Conservation (phyloP, 1,139 yeast genomes). For the Yamadazyma kanchanaburiensis region DNA sequence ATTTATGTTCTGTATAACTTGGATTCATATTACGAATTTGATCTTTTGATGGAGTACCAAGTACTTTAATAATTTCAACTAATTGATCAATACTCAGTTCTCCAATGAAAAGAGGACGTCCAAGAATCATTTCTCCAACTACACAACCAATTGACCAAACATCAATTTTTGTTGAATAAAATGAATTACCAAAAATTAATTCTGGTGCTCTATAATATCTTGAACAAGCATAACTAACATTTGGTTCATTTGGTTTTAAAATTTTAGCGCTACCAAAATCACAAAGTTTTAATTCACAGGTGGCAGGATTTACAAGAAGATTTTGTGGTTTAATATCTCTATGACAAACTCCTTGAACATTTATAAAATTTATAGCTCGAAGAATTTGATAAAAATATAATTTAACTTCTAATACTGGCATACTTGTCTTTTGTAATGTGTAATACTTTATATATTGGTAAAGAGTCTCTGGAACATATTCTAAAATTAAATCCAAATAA, state of each 20-base stretch:
- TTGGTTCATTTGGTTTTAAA: conserved; percentile 68
- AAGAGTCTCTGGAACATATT: conserved; percentile 90
- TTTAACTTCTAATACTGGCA: conserved; percentile 90
- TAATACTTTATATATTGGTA: conserved; percentile 84
- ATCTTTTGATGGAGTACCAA: conserved; percentile 95
- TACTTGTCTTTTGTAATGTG: conserved; percentile 68
- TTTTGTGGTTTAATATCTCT: conserved; percentile 85
- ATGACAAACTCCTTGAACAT: conserved; percentile 91
- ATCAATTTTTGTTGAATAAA: conserved; percentile 94
- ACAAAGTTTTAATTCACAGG: conserved; percentile 66
- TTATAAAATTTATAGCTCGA: conserved; percentile 88
- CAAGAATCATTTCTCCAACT: conserved; percentile 91
- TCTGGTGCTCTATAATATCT: conserved; percentile 85
- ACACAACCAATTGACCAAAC: conserved; percentile 99
- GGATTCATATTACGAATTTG: conserved; percentile 96
- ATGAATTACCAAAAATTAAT: conserved; percentile 84
- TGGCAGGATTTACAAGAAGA: conserved; percentile 66
- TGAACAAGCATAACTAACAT: conserved; percentile 76
- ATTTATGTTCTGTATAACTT: conserved; percentile 94
- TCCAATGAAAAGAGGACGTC: conserved; percentile 97
- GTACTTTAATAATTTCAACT: conserved; percentile 91
- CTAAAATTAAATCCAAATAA: conserved; percentile 83
- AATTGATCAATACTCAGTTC: conserved; percentile 96
- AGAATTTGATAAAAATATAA: conserved; percentile 88
- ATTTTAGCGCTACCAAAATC: conserved; percentile 83